These are phyloP conservation scores for Mycena vulgaris DNA, from an alignment of 768 basidiomycete species.

Conservation along the genomic window DNA sequence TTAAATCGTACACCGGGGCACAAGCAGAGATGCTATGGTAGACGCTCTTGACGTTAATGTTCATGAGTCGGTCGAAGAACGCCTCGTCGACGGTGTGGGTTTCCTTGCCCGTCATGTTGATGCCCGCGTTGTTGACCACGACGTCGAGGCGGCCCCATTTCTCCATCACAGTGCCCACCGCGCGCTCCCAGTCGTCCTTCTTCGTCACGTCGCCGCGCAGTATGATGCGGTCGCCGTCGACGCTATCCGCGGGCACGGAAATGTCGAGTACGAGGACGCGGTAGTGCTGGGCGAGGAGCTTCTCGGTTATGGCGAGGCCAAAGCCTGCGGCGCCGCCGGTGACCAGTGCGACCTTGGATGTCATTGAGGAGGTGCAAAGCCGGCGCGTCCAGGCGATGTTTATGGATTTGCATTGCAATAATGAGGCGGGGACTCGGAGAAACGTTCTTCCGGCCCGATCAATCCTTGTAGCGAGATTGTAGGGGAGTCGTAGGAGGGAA, in stretches of 20 bases:
- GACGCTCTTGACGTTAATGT: conserved; percentile 27
- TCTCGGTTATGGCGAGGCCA: conserved; percentile 20
- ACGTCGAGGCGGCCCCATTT: conserved; percentile 24
- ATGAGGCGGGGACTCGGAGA: conserved; percentile 1
- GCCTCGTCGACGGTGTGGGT: conserved; percentile 26
- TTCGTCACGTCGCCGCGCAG: conserved; percentile 20
- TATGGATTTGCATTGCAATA: too few relatives aligned
- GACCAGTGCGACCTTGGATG: conserved; percentile 15
- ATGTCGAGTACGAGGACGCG: conserved; percentile 24
- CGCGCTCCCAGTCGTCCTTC: conserved; percentile 9
- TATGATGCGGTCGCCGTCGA: background rate
- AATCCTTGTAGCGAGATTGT: too few relatives aligned
- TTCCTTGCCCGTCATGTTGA: conserved; percentile 27
- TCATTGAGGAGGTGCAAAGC: background rate
- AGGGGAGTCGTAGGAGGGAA: too few relatives aligned
- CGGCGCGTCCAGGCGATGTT: too few relatives aligned
- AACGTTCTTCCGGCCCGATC: background rate
- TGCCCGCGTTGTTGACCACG: conserved; percentile 19
- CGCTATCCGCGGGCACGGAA: conserved; percentile 9
- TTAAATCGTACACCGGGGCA: conserved; percentile 7
- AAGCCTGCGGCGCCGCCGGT: conserved; percentile 24
- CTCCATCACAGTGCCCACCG: background rate
- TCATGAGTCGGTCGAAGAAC: conserved; percentile 26
- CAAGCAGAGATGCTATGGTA: conserved; percentile 21
- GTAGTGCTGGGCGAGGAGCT: conserved; percentile 15